phyloP scores from a whole-genome alignment of 1,284 basidiomycete species.

The Rhizoctonia solani region DNA sequence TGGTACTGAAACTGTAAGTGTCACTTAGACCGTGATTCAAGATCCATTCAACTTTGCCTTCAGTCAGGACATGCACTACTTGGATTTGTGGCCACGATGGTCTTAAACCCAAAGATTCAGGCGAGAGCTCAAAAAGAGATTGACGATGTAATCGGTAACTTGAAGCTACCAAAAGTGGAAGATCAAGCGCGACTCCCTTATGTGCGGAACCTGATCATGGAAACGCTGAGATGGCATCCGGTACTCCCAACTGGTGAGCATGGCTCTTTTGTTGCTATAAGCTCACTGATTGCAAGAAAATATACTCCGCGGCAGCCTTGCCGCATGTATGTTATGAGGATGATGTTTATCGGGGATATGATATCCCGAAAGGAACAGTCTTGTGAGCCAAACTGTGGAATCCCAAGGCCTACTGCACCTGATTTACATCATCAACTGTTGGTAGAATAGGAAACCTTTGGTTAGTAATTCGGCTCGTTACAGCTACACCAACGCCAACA shows the following conservation, averaged over 20 bases:
- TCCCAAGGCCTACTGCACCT: neutral
- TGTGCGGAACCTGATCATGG: slow-evolving; percentile 40
- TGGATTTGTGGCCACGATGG: slow-evolving; percentile 22
- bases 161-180: slow-evolving; percentile 40
- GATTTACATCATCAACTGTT: neutral
- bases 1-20: slow-evolving; percentile 4
- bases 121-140: slow-evolving; percentile 42
- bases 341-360: slow-evolving; percentile 37
- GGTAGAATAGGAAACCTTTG: slow-evolving; percentile 27
- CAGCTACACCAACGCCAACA: slow-evolving; percentile 12
- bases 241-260: slow-evolving; percentile 37
- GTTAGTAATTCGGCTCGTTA: neutral
- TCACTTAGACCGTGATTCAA: neutral
- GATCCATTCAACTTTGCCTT: neutral
- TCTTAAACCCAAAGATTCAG: slow-evolving; percentile 36
- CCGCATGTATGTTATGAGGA: slow-evolving; percentile 36
- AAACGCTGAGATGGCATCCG: slow-evolving; percentile 41
- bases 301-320: slow-evolving; percentile 32
- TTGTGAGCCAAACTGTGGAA: slow-evolving; percentile 10
- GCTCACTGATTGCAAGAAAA: neutral
- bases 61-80: neutral
- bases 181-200: slow-evolving; percentile 40
- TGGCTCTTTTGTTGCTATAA: neutral
- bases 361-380: slow-evolving; percentile 37
- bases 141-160: slow-evolving; percentile 41